Evolutionary conservation across 495 filamentous ascomycete species (phyloP), one percentile per base, ranked within the genome.

Genomic region (Tuber borchii): DNA sequence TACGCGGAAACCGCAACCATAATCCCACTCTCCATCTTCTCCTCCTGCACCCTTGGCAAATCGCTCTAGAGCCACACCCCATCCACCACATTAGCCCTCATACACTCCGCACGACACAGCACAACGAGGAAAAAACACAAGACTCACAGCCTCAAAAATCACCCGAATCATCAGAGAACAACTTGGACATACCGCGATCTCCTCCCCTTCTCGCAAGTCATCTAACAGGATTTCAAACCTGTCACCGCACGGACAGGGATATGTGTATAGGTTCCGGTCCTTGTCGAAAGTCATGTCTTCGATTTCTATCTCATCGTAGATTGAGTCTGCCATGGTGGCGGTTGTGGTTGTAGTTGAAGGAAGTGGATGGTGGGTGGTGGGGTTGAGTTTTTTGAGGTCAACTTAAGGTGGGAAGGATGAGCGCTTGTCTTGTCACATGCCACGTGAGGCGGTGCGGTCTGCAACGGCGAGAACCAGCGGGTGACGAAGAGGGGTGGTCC

Each of bases 281-380:
- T 90, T 85, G 84, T 99, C 93, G 84, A 89, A 99, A 83, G 93
- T 95, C 92, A 98, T 97, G 84, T 99, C 95, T 84, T 99, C 95
- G 88, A 99, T 97, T 83, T 99, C 95, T 86, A 99, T 93, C 85
- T 99, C 95, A 85, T 99, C 95, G 87, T 99, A 99, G 82, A 97
- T 91, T 74, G 91, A 89, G 69, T 92, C 91, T 39, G 90, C 87
- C 91, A 92, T 93, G 70, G 82, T 86, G 71, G 69, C 42, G 44
- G 39, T 44, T 46, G 42, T 48, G 71, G 37, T 26, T 70, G 40
- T 73, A 37, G 40, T 39, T 61, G 45, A 26, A 51, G 61, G 2
- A n/a, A 20, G 40, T 43, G 16, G 45, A 16, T n/a, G 9, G 22
- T 40, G 69, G 65, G 40, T 72, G 56, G 37, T 43, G 42, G 42